phyloP scores from a whole-genome alignment of 2,329 filamentous ascomycete genomes.

The Alternaria sp. region DNA sequence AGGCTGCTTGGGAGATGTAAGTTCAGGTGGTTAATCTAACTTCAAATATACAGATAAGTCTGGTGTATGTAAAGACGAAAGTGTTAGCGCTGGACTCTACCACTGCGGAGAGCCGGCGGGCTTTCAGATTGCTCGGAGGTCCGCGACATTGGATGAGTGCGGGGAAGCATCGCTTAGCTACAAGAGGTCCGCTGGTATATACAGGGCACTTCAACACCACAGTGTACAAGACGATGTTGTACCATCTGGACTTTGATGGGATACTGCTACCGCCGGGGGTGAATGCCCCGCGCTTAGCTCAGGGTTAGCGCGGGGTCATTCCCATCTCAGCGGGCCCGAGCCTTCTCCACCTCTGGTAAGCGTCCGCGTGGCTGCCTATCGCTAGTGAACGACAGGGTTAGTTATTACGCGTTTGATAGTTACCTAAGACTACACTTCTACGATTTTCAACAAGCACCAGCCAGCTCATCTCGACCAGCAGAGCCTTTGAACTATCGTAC shows the following conservation, averaged over 20 bases:
- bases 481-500: background rate
- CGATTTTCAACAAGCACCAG: background rate
- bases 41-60: background rate
- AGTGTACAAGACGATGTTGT: background rate
- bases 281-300: conserved; percentile 17
- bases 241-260: background rate
- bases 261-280: background rate
- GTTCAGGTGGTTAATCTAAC: background rate
- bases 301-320: conserved; percentile 26
- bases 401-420: conserved; percentile 7
- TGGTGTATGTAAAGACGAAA: background rate
- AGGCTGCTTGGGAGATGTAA: background rate
- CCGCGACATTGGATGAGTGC: background rate
- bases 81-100: conserved; percentile 17
- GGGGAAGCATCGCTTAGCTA: background rate
- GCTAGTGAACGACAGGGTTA: background rate
- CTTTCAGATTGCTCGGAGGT: conserved; percentile 3
- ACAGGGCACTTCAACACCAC: background rate
- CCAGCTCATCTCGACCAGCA: background rate
- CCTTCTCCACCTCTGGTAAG: background rate
- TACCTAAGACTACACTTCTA: conserved; percentile 14
- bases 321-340: background rate
- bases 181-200: background rate
- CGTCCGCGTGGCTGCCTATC: conserved; percentile 3
- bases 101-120: conserved; percentile 40